These are phyloP conservation scores for Aspergillus caelatus DNA, from an alignment of 2,329 filamentous ascomycete species.

Conservation along the genomic window DNA sequence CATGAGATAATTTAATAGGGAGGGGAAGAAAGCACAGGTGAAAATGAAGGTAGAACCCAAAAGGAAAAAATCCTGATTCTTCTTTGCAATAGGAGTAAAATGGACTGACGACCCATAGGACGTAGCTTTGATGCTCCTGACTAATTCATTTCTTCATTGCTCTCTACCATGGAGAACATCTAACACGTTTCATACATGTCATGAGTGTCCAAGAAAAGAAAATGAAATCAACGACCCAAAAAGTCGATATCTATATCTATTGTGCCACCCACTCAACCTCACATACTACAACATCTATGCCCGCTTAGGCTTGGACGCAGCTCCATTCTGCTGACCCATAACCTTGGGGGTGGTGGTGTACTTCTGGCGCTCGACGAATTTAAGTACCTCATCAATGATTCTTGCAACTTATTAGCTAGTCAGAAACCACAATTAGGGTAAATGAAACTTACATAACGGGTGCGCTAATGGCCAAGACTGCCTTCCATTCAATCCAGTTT, in stretches of 20 bases:
- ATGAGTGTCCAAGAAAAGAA: conserved; percentile 18
- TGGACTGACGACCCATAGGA: background rate
- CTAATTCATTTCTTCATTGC: conserved; percentile 16
- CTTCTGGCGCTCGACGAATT: conserved; percentile 71
- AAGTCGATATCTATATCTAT: conserved; percentile 26
- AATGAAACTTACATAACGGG: conserved; percentile 79
- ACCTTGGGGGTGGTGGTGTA: conserved; percentile 48
- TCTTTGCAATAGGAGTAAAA: background rate
- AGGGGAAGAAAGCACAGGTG: no score
- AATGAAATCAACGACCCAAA: conserved; percentile 2
- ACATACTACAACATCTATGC: conserved; percentile 29
- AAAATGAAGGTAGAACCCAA: background rate
- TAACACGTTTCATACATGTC: conserved; percentile 22
- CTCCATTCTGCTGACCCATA: conserved; percentile 32
- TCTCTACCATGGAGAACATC: conserved; percentile 17
- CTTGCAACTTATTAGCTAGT: conserved; percentile 46
- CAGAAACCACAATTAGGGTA: background rate
- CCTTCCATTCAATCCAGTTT: conserved; percentile 86
- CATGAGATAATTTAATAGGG: background rate
- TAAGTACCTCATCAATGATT: conserved; percentile 81
- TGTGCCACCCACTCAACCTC: conserved; percentile 20
- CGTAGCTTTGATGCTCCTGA: background rate
- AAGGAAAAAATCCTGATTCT: background rate
- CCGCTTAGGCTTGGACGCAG: conserved; percentile 38
- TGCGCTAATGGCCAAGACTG: conserved; percentile 82